These are phyloP conservation scores for Penicillium paxilli DNA, from an alignment of 495 filamentous ascomycete genomes.

Conservation along the genomic window DNA sequence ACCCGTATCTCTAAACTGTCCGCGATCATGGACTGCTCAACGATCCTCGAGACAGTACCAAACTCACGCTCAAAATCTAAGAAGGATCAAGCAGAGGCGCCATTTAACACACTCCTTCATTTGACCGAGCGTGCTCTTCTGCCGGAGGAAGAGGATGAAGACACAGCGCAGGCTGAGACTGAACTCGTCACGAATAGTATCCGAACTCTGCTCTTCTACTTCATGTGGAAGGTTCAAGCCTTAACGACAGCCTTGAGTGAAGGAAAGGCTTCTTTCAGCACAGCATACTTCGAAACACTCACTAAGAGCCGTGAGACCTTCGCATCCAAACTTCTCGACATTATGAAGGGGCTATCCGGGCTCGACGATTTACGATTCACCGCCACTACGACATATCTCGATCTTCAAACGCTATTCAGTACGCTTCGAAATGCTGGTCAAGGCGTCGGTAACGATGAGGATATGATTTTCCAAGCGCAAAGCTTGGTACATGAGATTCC, in stretches of 20 bases:
- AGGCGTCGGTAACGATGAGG: slow-evolving; percentile 46
- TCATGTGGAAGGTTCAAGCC: slow-evolving; percentile 84
- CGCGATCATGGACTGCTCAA: slow-evolving; percentile 73
- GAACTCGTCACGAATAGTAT: slow-evolving; percentile 72
- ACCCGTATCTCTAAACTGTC: slow-evolving; percentile 80
- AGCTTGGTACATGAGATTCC: slow-evolving; percentile 65
- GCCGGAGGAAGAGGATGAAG: slow-evolving; percentile 57
- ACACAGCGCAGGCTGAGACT: slow-evolving; percentile 68
- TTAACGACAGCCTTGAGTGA: slow-evolving; percentile 37
- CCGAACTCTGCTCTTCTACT: slow-evolving; percentile 77
- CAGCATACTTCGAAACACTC: slow-evolving; percentile 45
- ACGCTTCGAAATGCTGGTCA: slow-evolving; percentile 57
- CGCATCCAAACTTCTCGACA: slow-evolving; percentile 58
- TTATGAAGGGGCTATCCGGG: slow-evolving; percentile 55
- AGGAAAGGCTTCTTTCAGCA: slow-evolving; percentile 51
- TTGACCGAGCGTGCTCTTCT: slow-evolving; percentile 66
- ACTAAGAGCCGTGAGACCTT: slow-evolving; percentile 52
- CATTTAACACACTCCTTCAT: slow-evolving; percentile 69
- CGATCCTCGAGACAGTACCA: slow-evolving; percentile 64
- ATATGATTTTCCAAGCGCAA: slow-evolving; percentile 50
- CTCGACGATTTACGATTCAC: slow-evolving; percentile 75
- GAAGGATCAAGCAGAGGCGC: slow-evolving; percentile 42
- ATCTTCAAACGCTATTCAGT: slow-evolving; percentile 77
- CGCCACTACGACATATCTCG: slow-evolving; percentile 74
- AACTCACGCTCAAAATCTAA: slow-evolving; percentile 46